A percentile compares a stretch with the other conserved stretches of the same genome.
phyloP scores from a whole-genome alignment of 1,139 yeast species.

The Saccharomyces hybrid region DNA sequence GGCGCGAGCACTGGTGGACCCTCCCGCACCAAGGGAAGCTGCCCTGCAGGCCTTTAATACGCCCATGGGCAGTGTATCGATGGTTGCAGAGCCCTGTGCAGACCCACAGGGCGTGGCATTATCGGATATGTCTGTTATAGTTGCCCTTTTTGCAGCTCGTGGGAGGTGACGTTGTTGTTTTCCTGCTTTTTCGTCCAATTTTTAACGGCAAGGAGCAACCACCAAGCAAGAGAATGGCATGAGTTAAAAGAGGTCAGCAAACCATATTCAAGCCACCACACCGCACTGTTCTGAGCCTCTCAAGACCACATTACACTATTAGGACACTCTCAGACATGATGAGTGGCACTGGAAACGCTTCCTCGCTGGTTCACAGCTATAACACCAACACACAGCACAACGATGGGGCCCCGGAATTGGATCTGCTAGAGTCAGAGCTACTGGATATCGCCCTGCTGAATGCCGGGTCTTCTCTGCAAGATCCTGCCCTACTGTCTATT shows the following conservation, averaged over 20 bases:
- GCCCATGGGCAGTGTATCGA: background rate
- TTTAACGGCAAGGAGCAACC: conserved; percentile 1
- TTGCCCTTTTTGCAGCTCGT: conserved; percentile 9
- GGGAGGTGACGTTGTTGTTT: background rate
- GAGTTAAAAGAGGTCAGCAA: background rate
- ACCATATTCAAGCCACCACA: background rate
- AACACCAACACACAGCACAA: background rate
- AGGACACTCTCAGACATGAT: background rate
- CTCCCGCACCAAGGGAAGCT: too few relatives aligned
- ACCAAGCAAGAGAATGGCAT: background rate
- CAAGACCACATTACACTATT: background rate
- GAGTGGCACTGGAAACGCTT: background rate
- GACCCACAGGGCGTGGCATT: background rate
- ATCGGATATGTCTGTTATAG: conserved; percentile 12
- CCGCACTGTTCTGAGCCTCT: background rate
- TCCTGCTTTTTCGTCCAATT: background rate
- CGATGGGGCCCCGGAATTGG: background rate
- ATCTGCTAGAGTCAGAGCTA: background rate
- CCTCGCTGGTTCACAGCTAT: background rate
- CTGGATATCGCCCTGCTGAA: background rate
- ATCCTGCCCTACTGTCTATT: background rate
- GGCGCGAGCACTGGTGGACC: background rate
- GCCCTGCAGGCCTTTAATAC: too few relatives aligned
- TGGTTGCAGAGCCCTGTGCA: background rate
- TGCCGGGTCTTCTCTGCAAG: background rate